These are phyloP conservation scores for Botrytis fragariae DNA, from an alignment of 2,329 filamentous ascomycete genomes.

Conservation along the genomic window DNA sequence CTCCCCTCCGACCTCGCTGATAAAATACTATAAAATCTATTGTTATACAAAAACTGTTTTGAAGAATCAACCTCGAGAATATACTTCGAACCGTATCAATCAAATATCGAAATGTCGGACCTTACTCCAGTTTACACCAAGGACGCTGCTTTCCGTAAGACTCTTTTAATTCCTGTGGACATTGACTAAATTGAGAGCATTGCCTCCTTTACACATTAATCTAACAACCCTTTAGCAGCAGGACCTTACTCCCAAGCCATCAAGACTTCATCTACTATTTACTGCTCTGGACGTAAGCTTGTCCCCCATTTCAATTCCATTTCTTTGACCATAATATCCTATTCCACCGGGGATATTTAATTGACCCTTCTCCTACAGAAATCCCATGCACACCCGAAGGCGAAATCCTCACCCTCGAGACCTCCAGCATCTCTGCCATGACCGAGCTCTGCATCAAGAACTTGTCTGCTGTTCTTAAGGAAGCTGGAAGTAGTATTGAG, in stretches of 20 bases:
- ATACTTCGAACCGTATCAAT: neutral
- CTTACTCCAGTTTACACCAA: conserved; percentile 38
- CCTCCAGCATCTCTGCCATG: conserved; percentile 63
- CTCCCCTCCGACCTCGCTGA: conserved; percentile 16
- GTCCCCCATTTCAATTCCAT: neutral
- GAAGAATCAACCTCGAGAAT: neutral
- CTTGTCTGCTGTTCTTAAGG: conserved; percentile 79
- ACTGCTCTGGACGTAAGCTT: conserved; percentile 54
- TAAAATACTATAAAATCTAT: neutral
- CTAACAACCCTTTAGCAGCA: conserved; percentile 17
- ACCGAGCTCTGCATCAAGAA: conserved; percentile 70
- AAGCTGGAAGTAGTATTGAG: conserved; percentile 72
- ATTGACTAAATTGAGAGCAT: neutral
- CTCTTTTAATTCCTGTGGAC: neutral
- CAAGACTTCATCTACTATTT: conserved; percentile 64
- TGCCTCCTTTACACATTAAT: neutral
- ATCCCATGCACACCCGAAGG: conserved; percentile 37
- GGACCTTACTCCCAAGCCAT: conserved; percentile 39
- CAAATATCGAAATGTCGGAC: conserved; percentile 35
- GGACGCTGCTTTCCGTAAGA: conserved; percentile 39
- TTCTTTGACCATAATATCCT: conserved; percentile 42
- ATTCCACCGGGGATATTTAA: conserved; percentile 48
- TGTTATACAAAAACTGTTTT: neutral
- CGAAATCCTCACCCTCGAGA: conserved; percentile 43
- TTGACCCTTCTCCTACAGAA: conserved; percentile 53